Percentiles rank a stretch among this genome's conserved stretches.
phyloP scores from a whole-genome alignment of 257 asterid genomes.

The Perilla frutescens region DNA sequence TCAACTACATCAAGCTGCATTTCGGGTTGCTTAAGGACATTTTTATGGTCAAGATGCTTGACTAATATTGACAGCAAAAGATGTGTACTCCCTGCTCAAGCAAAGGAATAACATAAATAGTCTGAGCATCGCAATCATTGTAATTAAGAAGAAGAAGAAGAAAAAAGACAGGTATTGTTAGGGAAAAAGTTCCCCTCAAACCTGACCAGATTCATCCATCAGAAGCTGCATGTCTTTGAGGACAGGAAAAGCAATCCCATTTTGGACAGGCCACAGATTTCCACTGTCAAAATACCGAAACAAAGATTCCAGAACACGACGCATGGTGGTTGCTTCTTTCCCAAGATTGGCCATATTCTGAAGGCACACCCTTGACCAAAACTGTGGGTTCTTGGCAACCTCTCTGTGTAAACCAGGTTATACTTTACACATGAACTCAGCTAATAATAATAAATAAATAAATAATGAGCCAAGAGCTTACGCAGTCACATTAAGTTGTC shows the following conservation, averaged over 20 bases:
- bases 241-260: conserved; percentile 86
- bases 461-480: conserved; percentile 46
- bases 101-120: neutral
- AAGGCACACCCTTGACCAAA: conserved; percentile 92
- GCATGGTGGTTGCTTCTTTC: conserved; percentile 96
- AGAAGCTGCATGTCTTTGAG: conserved; percentile 87
- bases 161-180: conserved; percentile 4
- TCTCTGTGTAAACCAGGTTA: conserved; percentile 55
- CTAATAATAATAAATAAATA: neutral
- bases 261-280: conserved; percentile 70
- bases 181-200: conserved; percentile 20
- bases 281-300: conserved; percentile 84
- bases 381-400: conserved; percentile 73
- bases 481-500: conserved; percentile 73
- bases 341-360: conserved; percentile 96
- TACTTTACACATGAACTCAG: conserved; percentile 24
- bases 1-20: conserved; percentile 91
- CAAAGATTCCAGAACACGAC: conserved; percentile 93
- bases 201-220: conserved; percentile 87
- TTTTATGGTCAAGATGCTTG: conserved; percentile 96
- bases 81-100: conserved; percentile 77
- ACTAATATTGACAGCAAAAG: conserved; percentile 80
- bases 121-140: neutral
- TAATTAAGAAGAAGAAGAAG: conserved; percentile 7
- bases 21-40: conserved; percentile 78